Base-by-base conservation (phyloP, 1,284 basidiomycete genomes). In the Cryptococcus wingfieldii region DNA sequence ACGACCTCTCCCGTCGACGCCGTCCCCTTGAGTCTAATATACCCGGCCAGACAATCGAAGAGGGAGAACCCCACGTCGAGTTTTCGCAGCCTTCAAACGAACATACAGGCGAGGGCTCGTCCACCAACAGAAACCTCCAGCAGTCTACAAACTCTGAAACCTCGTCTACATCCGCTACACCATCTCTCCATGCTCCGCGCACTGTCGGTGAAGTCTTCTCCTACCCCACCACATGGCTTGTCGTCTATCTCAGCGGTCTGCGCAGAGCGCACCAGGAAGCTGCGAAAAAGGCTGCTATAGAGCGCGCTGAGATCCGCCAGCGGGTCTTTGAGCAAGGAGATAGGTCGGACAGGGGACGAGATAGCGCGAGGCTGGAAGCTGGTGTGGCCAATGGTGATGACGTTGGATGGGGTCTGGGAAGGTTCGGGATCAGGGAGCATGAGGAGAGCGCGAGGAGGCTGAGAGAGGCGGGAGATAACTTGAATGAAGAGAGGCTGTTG, bases 391-490 rank as follows among this genome's bases (percentile, higher is more conserved):
- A 31, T 42, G 49, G 42, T 42, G 54, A 55, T 23, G 88, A 88
- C 2, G 81, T 84, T 7, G 74, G 74, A 2, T 89, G 87, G 87
- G 86, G 85, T 0, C 74, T 89, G 37, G 87, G 88, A 1, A 83
- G 83, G 56, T 88, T 84, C 67, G 84, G 84, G 23, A 78, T 87
- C 69, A 79, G 83, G 55, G 76, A 78, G 62, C 72, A 73, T 43
- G 68, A 74, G 47, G 77, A 75, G 57, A 73, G 68, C 46, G 71
- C 72, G 44, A 67, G 61, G 53, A 50, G 71, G 48, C 44, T 75
- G 52, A 60, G 62, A 51, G 68, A 68, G 56, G 71, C 69, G 19
- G 66, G 71, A 27, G 64, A 73, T 54, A 64, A 63, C 53, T 60
- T 75, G 58, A 53, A 64, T 19, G 59, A 68, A 16, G 64, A 62